Conservation (phyloP, 805 yeast genomes). For the Pichia rugopelliculosa region DNA sequence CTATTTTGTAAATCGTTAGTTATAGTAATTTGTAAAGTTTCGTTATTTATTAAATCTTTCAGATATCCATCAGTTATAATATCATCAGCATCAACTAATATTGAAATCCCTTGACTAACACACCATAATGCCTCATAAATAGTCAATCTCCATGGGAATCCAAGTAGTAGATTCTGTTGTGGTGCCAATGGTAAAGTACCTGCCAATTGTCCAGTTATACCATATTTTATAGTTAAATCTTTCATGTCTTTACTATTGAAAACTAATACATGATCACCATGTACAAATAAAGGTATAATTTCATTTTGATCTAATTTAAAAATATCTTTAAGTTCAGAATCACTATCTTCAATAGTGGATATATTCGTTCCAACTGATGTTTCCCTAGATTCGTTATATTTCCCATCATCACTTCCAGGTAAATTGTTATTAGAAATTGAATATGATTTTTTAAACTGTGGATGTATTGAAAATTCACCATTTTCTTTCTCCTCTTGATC, state of each 20-base stretch:
- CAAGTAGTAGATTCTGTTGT: slow-evolving; percentile 84
- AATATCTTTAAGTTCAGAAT: background rate
- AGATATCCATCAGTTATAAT: slow-evolving; percentile 2
- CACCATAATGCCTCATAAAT: slow-evolving; percentile 71
- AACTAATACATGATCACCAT: slow-evolving; percentile 30
- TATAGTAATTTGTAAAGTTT: background rate
- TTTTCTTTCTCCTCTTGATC: background rate
- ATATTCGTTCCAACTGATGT: background rate
- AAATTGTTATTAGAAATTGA: slow-evolving; percentile 2
- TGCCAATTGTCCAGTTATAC: slow-evolving; percentile 66
- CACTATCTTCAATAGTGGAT: background rate
- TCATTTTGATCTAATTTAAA: background rate
- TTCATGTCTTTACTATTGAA: slow-evolving; percentile 51
- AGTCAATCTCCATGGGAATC: slow-evolving; percentile 70
- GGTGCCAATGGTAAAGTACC: slow-evolving; percentile 90
- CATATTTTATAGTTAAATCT: slow-evolving; percentile 43
- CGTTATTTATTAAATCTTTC: slow-evolving; percentile 1
- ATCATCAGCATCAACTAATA: slow-evolving; percentile 10
- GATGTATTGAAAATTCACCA: too few species aligned
- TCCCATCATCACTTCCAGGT: background rate
- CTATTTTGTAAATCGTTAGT: slow-evolving; percentile 7
- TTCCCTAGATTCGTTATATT: background rate
- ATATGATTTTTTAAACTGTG: background rate
- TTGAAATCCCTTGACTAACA: slow-evolving; percentile 25
- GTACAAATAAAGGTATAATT: slow-evolving; percentile 6